Evolutionary conservation across 1,284 basidiomycete genomes (phyloP), one percentile per base, ranked within the genome.

Genomic region (Leccinum fuscescens): DNA sequence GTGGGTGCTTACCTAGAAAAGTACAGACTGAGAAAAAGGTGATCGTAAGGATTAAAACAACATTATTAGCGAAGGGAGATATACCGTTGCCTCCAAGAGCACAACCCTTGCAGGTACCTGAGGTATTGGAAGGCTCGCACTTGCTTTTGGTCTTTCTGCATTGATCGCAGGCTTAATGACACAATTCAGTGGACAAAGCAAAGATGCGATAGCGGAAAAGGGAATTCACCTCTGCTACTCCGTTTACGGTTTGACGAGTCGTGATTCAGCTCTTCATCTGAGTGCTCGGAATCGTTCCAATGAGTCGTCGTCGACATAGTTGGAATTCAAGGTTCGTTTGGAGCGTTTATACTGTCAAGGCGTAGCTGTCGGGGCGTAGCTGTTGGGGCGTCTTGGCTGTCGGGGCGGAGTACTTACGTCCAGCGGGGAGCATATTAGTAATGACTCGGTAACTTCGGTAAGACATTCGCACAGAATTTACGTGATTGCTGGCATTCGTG

Each of bases 91-190:
- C 85, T 17, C 84, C 79, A 35, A 83, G 67, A 27, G 79, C 74
- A 69, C 90, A 93, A 65, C 86, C 90, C 72, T 86, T 89, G 73
- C 90, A 93, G 15, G 78, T 79, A 8, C 77, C 74, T 15, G 76
- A 77, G 7, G 81, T 80, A 4, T 73, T 73, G 49, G 80, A 79
- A 48, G 86, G 82, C 67, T 92, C 89, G 71, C 92, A 94, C 74
- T 93, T 93, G 78, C 89, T 91, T 76, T 94, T 94, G 4, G 88
- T 88, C 75, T 91, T 92, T 60, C 92, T 81, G 67, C 92, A 93
- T 69, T 92, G 89, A 78, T 92, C 89, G 68, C 90, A 93, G 46
- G 89, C 90, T 90, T 90, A 66, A 59, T 31, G 49, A 53, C 55
- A 58, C 46, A 56, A 53, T 56, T 64, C 31, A 60, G 57, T 50